phyloP scores from a whole-genome alignment of 169 alveolate species.

The Amoebophrya sp. region DNA sequence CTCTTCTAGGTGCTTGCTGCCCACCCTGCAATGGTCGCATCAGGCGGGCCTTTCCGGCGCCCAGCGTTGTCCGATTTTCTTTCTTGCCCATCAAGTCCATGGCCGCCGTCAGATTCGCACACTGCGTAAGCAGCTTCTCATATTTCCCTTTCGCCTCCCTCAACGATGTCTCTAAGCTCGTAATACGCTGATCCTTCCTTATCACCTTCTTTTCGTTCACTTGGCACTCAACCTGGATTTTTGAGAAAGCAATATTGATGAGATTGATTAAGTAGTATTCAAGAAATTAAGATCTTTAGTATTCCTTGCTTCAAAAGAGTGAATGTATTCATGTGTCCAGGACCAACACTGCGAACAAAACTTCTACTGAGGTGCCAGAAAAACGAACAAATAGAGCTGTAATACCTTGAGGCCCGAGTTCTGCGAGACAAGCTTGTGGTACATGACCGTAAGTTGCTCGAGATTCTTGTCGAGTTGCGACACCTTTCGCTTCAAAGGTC shows the following conservation, averaged over 20 bases:
- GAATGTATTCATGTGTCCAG: too few species aligned
- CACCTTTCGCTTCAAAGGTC: slow-evolving; percentile 18
- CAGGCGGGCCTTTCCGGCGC: background rate
- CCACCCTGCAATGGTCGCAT: slow-evolving; percentile 17
- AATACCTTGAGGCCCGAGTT: slow-evolving; percentile 49
- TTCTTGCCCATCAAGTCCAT: slow-evolving; percentile 39
- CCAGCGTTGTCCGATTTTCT: background rate
- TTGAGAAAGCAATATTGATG: too few species aligned
- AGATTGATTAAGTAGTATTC: too few species aligned
- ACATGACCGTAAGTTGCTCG: slow-evolving; percentile 50
- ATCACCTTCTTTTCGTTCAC: slow-evolving; percentile 47
- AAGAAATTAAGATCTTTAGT: too few species aligned
- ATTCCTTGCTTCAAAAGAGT: too few species aligned
- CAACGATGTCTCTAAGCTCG: slow-evolving; percentile 41
- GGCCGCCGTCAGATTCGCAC: slow-evolving; percentile 49
- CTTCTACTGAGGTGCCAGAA: too few species aligned
- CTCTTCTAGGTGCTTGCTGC: too few species aligned
- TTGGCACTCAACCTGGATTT: slow-evolving; percentile 53
- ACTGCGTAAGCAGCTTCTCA: slow-evolving; percentile 46
- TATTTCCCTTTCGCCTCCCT: slow-evolving; percentile 48
- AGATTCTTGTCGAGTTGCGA: slow-evolving; percentile 47
- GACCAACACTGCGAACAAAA: too few species aligned
- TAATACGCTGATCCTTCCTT: slow-evolving; percentile 51
- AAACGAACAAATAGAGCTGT: too few species aligned
- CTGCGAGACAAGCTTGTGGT: slow-evolving; percentile 51